Base-by-base conservation (phyloP, 805 yeast species). In the Zygosaccharomyces siamensis region DNA sequence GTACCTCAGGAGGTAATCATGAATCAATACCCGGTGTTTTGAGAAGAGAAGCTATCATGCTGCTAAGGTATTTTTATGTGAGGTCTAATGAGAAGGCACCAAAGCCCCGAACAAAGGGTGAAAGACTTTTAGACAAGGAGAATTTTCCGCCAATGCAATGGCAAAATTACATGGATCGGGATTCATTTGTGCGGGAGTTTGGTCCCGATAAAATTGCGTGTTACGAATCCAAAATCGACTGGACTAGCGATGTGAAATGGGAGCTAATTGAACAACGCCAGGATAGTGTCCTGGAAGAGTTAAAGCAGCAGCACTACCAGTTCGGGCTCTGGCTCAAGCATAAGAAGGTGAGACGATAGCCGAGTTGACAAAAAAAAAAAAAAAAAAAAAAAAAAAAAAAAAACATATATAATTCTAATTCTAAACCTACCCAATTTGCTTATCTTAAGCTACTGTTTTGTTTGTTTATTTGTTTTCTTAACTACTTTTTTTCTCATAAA, bases 31-130 rank as follows among this genome's bases (percentile, higher is more conserved):
- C 98, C 0, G 97, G 96, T 0, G 71, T 93, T 3, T 70, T 80
- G 56, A 70, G 95, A 46, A 81, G 80, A 49, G 97, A 90, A 57
- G 96, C 97, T 0, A 82, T 93, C 7, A 76, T 86, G 64, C 66
- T 93, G 39, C 70, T 93, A 38, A 74, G 99, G 49, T 78, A 80
- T 62, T 93, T 93, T 67, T 93, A 93, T 64, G 77, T 90, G 7
- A 82, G 79, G 61, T 95, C 89, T 61, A 93, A 93, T 66, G 83
- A 79, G 26, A 78, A 81, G 39, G 96, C 97, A 0, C 99, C 98
- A 0, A 75, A 68, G 23, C 90, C 95, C 3, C 80, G 86, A 58
- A 71, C 76, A 20, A 90, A 90, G 63, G 83, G 83, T 65, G 81
- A 78, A 64, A 80, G 84, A 64, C 79, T 69, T 50, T 74, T 81